Percentiles rank a stretch among this genome's conserved stretches.
Conservation (phyloP, 73 alveolate species). For the Tetrahymena thermophila region DNA sequence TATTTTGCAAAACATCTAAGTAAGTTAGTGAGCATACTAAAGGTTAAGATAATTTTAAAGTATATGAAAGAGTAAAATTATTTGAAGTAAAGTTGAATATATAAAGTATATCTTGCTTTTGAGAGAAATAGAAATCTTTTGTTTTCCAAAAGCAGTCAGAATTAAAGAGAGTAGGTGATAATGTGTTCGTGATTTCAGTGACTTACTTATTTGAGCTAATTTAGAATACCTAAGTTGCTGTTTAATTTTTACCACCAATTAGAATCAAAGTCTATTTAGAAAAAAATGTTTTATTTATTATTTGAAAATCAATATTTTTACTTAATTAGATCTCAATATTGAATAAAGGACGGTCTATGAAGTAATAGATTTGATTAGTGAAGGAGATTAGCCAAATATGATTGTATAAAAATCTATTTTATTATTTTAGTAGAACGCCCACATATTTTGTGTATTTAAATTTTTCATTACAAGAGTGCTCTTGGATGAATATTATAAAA, state of each 20-base stretch:
- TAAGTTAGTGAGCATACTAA: not conserved
- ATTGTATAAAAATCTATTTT: not conserved
- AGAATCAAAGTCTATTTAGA: not conserved
- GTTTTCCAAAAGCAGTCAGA: not conserved
- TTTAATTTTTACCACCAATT: not conserved
- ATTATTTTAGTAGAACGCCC: not conserved
- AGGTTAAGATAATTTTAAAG: not conserved
- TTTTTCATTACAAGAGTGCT: too few relatives aligned
- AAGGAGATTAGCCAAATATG: not conserved
- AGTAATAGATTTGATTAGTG: not conserved
- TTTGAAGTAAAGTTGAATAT: not conserved
- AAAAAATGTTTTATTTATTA: too few relatives aligned
- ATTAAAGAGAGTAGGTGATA: not conserved
- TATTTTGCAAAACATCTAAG: not conserved
- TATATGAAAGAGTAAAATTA: not conserved
- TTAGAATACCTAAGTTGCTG: not conserved
- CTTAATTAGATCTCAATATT: not conserved
- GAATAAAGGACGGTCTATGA: not conserved
- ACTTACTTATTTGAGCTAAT: too few relatives aligned
- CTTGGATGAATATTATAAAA: too few relatives aligned
- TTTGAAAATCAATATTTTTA: too few relatives aligned
- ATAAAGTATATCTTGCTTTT: not conserved
- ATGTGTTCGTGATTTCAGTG: not conserved
- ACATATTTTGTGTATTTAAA: too few relatives aligned
- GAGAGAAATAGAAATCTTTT: not conserved